Evolutionary conservation across 306 rosid genomes (phyloP), one percentile per base, ranked within the genome.

Genomic region (Dicorynia guianensis): DNA sequence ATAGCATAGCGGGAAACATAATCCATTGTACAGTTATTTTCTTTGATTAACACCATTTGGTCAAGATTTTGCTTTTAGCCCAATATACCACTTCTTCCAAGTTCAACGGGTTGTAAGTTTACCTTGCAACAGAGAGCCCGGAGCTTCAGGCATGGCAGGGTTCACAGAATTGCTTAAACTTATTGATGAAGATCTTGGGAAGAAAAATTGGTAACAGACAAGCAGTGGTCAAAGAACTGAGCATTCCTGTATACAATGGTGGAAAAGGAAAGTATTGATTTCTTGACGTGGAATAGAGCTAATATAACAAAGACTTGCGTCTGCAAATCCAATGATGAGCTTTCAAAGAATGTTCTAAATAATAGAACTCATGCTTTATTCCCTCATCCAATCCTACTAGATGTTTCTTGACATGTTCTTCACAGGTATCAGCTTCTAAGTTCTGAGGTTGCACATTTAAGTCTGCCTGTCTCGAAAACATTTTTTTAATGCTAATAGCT

Each of bases 351-450:
- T 70, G 11, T 38, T 38, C 54, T 42, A 55, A 49, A 69, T 53
- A 70, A 0, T 53, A 72, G 44, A 62, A 14, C 42, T 78, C 38
- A 30, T 52, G 30, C 46, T 15, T 35, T 33, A 42, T 14, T 52
- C 58, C 39, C 36, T 53, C 42, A 19, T 53, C 3, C 15, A 48
- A 5, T 4, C 12, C 6, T 43, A 25, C 30, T 25, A 25, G 2
- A 25, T 1, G 30, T 25, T 25, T 25, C 30, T 25, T 25, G 30
- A 25, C 30, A 25, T 25, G 30, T 54, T 42, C 53, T 53, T 36
- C 52, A 14, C 20, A 38, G 20, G 67, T 47, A 63, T 71, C 43
- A 44, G 15, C 30, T 34, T 63, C 77, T 13, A 61, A 40, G 42
- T 55, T 39, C 49, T 77, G 64, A 25, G 30, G 30, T 25, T 25